Evolutionary conservation across 148 eudicot species (phyloP).

Genomic region (Heliosperma pusillum): DNA sequence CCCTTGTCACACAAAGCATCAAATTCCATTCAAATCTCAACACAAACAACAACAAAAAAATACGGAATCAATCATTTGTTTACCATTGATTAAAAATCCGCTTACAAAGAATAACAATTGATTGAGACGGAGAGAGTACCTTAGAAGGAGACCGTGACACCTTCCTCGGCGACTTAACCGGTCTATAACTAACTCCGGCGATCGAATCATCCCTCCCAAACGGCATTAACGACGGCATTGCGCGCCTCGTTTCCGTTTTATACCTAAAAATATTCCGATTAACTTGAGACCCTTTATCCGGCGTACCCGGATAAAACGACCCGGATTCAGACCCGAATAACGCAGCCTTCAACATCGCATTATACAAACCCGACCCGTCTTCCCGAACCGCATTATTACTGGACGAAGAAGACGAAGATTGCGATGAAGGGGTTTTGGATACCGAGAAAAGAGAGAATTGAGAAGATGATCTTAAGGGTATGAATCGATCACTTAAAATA

Average conservation of each 20-base stretch:
- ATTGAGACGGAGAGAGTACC: slow-evolving; percentile 30
- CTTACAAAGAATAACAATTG: too few relatives aligned
- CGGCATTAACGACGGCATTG: slow-evolving; percentile 58
- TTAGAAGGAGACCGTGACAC: slow-evolving; percentile 79
- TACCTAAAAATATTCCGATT: slow-evolving; percentile 70
- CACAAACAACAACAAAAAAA: background rate
- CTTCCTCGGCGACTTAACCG: slow-evolving; percentile 71
- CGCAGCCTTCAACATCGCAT: slow-evolving; percentile 53
- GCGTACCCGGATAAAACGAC: slow-evolving; percentile 44
- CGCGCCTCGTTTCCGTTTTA: slow-evolving; percentile 63
- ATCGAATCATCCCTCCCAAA: slow-evolving; percentile 66
- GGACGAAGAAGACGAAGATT: slow-evolving; percentile 18
- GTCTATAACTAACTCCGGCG: slow-evolving; percentile 67
- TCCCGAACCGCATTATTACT: slow-evolving; percentile 28
- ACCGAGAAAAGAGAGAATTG: slow-evolving; percentile 66
- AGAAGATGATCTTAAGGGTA: slow-evolving; percentile 69
- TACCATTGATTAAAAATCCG: too few relatives aligned
- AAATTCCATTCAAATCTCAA: background rate
- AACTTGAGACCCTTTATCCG: slow-evolving; percentile 43
- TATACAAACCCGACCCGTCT: slow-evolving; percentile 47
- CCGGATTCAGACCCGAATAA: slow-evolving; percentile 68
- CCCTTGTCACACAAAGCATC: background rate
- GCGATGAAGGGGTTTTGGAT: slow-evolving; percentile 8
- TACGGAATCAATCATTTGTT: background rate
- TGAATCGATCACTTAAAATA: slow-evolving; percentile 75